Conservation (phyloP, 306 rosid species). For the Begonia masoniana region DNA sequence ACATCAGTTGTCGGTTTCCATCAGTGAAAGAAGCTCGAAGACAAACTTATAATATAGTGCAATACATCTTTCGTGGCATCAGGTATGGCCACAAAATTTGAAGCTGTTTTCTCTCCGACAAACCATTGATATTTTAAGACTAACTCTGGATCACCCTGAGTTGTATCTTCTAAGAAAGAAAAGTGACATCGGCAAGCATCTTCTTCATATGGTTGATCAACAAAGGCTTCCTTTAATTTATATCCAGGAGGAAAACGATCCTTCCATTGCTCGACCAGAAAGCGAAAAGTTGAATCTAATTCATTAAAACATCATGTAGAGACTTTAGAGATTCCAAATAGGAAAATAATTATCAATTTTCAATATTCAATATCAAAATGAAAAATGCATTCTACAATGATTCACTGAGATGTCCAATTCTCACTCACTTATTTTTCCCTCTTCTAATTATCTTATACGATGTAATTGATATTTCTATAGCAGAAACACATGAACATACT, state of each 20-base stretch:
- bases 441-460: too few species aligned
- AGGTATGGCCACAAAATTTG: conserved; percentile 50
- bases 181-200: conserved; percentile 84
- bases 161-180: conserved; percentile 44
- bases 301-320: conserved; percentile 2
- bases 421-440: too few species aligned
- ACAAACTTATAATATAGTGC: conserved; percentile 5
- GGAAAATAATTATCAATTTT: too few species aligned
- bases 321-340: too few species aligned
- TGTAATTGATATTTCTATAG: too few species aligned
- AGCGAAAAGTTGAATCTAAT: conserved; percentile 66
- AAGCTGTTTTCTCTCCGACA: conserved; percentile 56
- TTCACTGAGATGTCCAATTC: too few species aligned
- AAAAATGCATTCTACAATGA: too few species aligned
- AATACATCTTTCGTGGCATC: conserved; percentile 78
- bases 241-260: conserved; percentile 61
- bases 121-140: conserved; percentile 83
- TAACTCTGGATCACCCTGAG: conserved; percentile 31
- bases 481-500: too few species aligned
- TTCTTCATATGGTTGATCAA: conserved; percentile 82
- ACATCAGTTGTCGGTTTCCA: not conserved
- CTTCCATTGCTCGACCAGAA: conserved; percentile 85
- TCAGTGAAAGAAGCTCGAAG: not conserved
- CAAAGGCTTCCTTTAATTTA: conserved; percentile 57
- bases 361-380: too few species aligned